Evolutionary conservation across 352 stramenopile genomes (phyloP), one percentile per base, ranked within the genome.

Genomic region (Achlya hypogyna): DNA sequence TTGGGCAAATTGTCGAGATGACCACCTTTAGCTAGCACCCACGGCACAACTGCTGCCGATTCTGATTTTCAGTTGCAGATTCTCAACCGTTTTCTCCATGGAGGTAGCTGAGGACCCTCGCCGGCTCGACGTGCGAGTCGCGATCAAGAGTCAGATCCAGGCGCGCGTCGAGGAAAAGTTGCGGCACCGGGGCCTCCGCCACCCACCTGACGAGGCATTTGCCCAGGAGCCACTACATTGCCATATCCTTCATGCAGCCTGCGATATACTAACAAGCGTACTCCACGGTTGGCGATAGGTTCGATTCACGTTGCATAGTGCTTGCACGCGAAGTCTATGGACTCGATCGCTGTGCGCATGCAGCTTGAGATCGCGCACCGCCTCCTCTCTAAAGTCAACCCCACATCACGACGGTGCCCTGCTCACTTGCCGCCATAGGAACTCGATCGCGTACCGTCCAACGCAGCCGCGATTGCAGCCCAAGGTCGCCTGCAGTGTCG

Each of bases 281-380:
- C 22, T 5, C 22, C 4, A 10, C 25, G 20, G n/a, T 0, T 28
- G 27, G 3, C 49, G 23, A 43, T 47, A 9, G 53, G 23, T 5
- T 62, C 31, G 45, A 42, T 45, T 62, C 9, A 23, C 18, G 5
- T 31, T 60, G 10, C 2, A 1, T 43, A 64, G 54, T 64, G 54
- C 35, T 31, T 51, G 22, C 54, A 51, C 35, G 54, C 54, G 12
- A 20, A 49, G 35, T 64, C 54, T 10, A 22, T 64, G 18, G 54
- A 64, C 40, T 52, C 54, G 31, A 45, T 47, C 35, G 32, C 45
- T 27, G 34, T 29, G 22, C 35, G 54, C 3, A 35, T 64, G 12
- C 54, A 64, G 54, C 54, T 64, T 23, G 18, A 51, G 29, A 51
- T 64, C 52, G 54, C 47, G 1, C 54, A 38, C 9, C 54, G 54